Percentiles rank a stretch among this genome's conserved stretches.
Conservation (phyloP, 257 asterid species). For the Ilex aquifolium region DNA sequence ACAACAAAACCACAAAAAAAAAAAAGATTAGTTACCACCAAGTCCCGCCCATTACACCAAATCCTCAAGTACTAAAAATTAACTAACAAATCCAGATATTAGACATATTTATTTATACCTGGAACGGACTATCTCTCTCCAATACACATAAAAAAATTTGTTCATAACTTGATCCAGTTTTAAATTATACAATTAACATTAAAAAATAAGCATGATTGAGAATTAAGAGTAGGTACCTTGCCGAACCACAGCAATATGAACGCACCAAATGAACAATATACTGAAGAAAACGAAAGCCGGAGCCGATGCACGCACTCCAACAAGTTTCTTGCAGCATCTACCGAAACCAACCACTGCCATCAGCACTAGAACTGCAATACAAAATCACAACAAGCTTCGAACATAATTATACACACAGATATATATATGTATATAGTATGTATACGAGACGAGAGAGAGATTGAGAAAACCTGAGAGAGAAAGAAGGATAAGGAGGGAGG, state of each 20-base stretch:
- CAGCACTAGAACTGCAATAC: conserved; percentile 34
- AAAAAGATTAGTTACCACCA: no score
- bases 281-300: conserved; percentile 44
- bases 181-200: no score
- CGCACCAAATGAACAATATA: conserved; percentile 38
- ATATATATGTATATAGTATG: neutral
- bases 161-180: no score
- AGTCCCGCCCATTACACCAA: no score
- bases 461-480: conserved; percentile 37
- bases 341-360: conserved; percentile 33
- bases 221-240: conserved; percentile 20
- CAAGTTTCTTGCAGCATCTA: conserved; percentile 37
- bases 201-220: no score
- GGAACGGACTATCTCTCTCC: no score
- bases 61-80: no score
- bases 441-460: no score
- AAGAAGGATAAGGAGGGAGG: conserved; percentile 28
- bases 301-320: conserved; percentile 49
- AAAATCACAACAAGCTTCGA: neutral
- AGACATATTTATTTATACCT: no score
- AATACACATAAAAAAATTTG: no score
- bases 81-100: no score
- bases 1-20: no score
- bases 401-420: neutral
- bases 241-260: conserved; percentile 33